Base-by-base conservation (phyloP, 2,329 filamentous ascomycete genomes). In the Knufia fluminis region DNA sequence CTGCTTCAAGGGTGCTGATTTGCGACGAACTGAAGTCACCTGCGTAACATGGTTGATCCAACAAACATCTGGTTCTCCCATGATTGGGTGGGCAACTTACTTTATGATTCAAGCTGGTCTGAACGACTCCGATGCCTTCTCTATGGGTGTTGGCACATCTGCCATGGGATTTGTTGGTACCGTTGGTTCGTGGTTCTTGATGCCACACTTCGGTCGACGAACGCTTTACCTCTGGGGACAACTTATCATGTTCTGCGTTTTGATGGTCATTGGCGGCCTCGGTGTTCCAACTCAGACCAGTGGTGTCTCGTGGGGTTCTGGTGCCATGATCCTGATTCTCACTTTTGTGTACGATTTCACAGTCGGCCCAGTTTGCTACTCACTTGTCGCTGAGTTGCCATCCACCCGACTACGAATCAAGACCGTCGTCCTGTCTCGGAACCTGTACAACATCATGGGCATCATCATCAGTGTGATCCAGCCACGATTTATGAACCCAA, bases 21-120 rank as follows among this genome's bases (percentile, higher is more conserved):
- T 63, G 9, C 67, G 70, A 1, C 65, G 70, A 8, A 71, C 69
- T 4, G 70, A 71, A 53, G 66, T 71, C 20, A 63, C 62, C 12
- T 67, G 62, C 55, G 56, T 65, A 26, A 62, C 62, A 16, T 71
- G 66, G 65, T 54, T 63, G 2, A 62, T 64, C 8, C 81, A 85
- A 58, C 80, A 82, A 17, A 68, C 83, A 1, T 78, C 75, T 46
- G 80, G 81, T 19, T 79, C 80, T 54, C 78, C 80, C 14, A 75
- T 84, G 56, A 79, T 81, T 47, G 78, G 77, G 48, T 85, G 82
- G 56, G 79, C 55, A 19, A 83, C 77, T 1, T 80, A 80, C 58
- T 79, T 81, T 57, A 58, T 71, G 50, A 66, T 76, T 54, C 74
- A 78, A 58, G 78, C 70, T 16, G 69, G 70, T 4, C 58, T 72